Evolutionary conservation across 1,284 basidiomycete species (phyloP).

Genomic region (Cutaneotrichosporon mucoides): DNA sequence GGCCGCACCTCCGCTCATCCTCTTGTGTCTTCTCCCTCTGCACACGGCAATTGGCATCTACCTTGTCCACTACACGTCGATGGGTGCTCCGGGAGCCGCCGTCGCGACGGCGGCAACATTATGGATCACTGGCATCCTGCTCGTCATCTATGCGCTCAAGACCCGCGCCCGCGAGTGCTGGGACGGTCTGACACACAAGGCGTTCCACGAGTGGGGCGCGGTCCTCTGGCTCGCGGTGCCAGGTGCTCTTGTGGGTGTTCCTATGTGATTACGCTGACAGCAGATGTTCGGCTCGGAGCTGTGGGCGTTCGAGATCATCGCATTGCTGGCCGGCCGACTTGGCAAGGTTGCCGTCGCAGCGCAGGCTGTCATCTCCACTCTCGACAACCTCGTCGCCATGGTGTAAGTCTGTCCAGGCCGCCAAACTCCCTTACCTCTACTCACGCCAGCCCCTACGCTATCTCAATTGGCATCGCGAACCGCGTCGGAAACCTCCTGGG

Average conservation of each 20-base stretch:
- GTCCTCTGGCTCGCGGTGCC: slow-evolving; percentile 26
- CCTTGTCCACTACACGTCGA: slow-evolving; percentile 26
- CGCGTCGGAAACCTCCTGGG: slow-evolving; percentile 36
- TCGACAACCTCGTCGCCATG: slow-evolving; percentile 22
- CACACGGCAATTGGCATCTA: slow-evolving; percentile 23
- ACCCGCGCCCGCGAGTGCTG: slow-evolving; percentile 30
- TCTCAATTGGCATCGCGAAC: slow-evolving; percentile 23
- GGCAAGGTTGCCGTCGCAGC: slow-evolving; percentile 29
- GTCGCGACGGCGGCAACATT: slow-evolving; percentile 20
- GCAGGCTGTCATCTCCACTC: slow-evolving; percentile 26
- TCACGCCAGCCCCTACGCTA: slow-evolving; percentile 18
- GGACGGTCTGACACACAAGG: slow-evolving; percentile 21
- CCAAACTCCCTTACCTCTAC: too few relatives aligned
- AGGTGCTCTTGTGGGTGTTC: slow-evolving; percentile 10
- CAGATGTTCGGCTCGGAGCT: slow-evolving; percentile 31
- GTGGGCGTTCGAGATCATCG: slow-evolving; percentile 32
- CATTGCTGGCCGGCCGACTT: slow-evolving; percentile 31
- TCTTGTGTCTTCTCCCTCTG: slow-evolving; percentile 25
- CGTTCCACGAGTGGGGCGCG: slow-evolving; percentile 22
- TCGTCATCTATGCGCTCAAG: slow-evolving; percentile 20
- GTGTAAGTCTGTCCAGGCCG: too few relatives aligned
- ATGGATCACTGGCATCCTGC: slow-evolving; percentile 16
- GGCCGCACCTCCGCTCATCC: slow-evolving; percentile 25
- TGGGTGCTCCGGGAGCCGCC: slow-evolving; percentile 25
- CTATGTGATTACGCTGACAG: too few relatives aligned